Base-by-base conservation (phyloP, 139 green algal species). In the Dunaliella primolecta region DNA sequence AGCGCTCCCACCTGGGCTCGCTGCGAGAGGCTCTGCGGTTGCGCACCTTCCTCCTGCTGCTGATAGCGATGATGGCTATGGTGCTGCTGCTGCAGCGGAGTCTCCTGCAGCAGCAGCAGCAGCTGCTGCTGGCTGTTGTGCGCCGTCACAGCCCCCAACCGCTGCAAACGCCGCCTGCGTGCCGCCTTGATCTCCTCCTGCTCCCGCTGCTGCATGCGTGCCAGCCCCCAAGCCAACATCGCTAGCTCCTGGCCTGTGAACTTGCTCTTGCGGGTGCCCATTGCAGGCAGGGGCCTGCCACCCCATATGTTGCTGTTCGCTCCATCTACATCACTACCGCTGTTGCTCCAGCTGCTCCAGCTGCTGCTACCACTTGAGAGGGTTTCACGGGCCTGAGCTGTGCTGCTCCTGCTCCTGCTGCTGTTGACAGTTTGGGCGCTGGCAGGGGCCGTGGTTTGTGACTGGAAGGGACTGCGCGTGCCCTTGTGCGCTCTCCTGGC, bases 211-310 rank as follows among this genome's bases (percentile, higher is more conserved):
- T 81, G 34, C 77, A 57, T 64, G 31, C 77, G 35, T 21, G 77
- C 77, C 33, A 80, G 75, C n/a, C 75, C 75, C 75, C 75, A 80
- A 23, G 30, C 75, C 29, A 80, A 27, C 75, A 80, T 80, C n/a
- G 75, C 36, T 30, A 80, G n/a, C 75, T 80, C 75, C n/a, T 80
- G 75, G 29, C 75, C 75, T 36, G 30, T 38, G 75, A 80, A 80
- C n/a, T 64, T 64, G 46, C 46, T 64, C 15, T 64, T 64, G 46
- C 46, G 46, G 7, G 46, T 64, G 46, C 46, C 75, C 30, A 80
- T 7, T 30, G 29, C 29, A 27, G 7, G 75, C 70, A 3, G 70
- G 7, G 29, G 30, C 29, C n/a, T 80, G 75, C 75, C 27, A 2
- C 29, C n/a, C 2, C n/a, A 32, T 36, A n/a, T 80, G 25, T 21